Percentiles rank a stretch among this genome's conserved stretches.
Evolutionary conservation across 805 yeast genomes (phyloP).

Genomic region (Hanseniaspora pseudoguilliermondii): DNA sequence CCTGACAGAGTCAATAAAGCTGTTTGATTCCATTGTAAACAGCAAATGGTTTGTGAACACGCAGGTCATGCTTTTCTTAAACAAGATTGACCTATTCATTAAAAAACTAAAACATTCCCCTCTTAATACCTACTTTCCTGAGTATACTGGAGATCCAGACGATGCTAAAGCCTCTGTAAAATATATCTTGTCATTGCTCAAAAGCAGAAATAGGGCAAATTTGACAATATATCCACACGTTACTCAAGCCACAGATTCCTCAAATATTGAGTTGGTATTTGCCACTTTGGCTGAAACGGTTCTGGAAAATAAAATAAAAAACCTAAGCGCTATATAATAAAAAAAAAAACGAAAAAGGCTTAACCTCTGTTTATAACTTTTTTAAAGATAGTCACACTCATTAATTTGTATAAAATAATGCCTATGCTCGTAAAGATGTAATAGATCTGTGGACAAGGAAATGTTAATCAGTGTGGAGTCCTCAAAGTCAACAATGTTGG

Average conservation of each 20-base stretch:
- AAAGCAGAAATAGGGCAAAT: slow-evolving; percentile 70
- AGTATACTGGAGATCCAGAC: slow-evolving; percentile 80
- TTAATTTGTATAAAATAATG: slow-evolving; percentile 28
- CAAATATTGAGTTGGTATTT: slow-evolving; percentile 73
- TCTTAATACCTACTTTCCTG: slow-evolving; percentile 71
- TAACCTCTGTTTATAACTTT: background rate
- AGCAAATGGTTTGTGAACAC: slow-evolving; percentile 87
- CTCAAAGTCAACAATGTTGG: background rate
- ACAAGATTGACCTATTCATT: slow-evolving; percentile 81
- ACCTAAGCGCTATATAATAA: slow-evolving; percentile 51
- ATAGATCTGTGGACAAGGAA: slow-evolving; percentile 12
- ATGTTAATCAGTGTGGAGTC: background rate
- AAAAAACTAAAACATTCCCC: slow-evolving; percentile 76
- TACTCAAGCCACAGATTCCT: slow-evolving; percentile 89
- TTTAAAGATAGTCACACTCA: slow-evolving; percentile 21
- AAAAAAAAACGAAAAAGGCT: background rate
- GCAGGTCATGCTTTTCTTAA: slow-evolving; percentile 72
- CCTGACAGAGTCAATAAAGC: slow-evolving; percentile 65
- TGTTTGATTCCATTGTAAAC: slow-evolving; percentile 83
- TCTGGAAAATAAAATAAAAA: slow-evolving; percentile 60
- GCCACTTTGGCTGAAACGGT: slow-evolving; percentile 75
- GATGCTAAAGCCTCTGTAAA: slow-evolving; percentile 74
- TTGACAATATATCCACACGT: slow-evolving; percentile 78
- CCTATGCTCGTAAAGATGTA: slow-evolving; percentile 30
- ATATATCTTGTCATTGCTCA: slow-evolving; percentile 80